Conservation (phyloP, 805 yeast genomes). For the Zygosaccharomyces kombuchaensis region DNA sequence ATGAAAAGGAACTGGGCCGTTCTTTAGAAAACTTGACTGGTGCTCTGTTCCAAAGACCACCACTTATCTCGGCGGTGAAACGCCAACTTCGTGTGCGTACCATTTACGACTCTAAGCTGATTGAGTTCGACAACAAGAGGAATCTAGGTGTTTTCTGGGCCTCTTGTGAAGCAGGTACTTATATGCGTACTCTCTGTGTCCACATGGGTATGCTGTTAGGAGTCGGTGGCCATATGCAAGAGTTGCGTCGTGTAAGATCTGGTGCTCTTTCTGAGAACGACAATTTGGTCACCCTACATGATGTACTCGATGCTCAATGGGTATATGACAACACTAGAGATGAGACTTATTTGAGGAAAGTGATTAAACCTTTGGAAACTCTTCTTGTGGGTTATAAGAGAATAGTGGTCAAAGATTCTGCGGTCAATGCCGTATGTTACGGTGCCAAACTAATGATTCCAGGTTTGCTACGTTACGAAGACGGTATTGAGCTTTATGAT, state of each 20-base stretch:
- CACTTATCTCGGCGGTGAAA: conserved; percentile 97
- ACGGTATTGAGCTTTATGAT: conserved; percentile 93
- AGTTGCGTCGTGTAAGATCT: conserved; percentile 96
- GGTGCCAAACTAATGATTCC: conserved; percentile 99
- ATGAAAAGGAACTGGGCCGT: conserved; percentile 83
- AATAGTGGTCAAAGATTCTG: conserved; percentile 89
- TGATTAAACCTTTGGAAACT: conserved; percentile 92
- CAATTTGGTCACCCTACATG: conserved; percentile 91
- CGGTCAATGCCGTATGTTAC: conserved; percentile 96
- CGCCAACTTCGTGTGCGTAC: conserved; percentile 98
- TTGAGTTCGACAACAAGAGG: conserved; percentile 96
- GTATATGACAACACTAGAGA: conserved; percentile 95
- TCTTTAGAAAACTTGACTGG: conserved; percentile 93
- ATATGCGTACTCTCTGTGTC: conserved; percentile 98
- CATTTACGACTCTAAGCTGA: conserved; percentile 89
- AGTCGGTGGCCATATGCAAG: conserved; percentile 99
- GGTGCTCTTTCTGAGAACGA: conserved; percentile 93
- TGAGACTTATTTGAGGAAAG: conserved; percentile 89
- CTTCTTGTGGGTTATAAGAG: conserved; percentile 93
- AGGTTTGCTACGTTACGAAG: conserved; percentile 95
- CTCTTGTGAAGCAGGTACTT: conserved; percentile 99
- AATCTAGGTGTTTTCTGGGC: conserved; percentile 99
- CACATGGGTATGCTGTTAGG: conserved; percentile 97
- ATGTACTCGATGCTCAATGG: conserved; percentile 98
- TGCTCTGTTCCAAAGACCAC: conserved; percentile 98